phyloP scores from a whole-genome alignment of 257 asterid species.

The Salvia hispanica region DNA sequence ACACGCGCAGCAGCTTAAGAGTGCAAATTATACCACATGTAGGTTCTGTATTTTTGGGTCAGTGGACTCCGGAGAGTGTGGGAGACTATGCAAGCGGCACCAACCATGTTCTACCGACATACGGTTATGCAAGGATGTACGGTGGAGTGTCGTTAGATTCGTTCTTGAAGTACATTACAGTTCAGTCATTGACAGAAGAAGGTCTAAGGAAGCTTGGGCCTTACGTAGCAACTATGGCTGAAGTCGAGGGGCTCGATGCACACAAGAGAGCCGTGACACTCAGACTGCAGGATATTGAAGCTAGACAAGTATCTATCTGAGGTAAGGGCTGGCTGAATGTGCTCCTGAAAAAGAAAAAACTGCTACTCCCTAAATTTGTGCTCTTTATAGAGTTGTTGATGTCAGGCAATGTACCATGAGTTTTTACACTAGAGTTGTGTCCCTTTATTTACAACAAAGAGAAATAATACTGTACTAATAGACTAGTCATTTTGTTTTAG shows the following conservation, averaged over 20 bases:
- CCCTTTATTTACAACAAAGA: background rate
- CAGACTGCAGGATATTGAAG: conserved; percentile 86
- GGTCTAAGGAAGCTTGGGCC: conserved; percentile 91
- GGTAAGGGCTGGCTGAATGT: conserved; percentile 8
- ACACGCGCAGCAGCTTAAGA: conserved; percentile 20
- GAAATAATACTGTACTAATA: too few relatives aligned
- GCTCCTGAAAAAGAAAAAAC: background rate
- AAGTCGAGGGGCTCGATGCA: conserved; percentile 91
- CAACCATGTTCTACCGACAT: conserved; percentile 94
- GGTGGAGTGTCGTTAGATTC: conserved; percentile 89
- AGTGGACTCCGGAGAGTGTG: conserved; percentile 26
- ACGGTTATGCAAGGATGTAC: conserved; percentile 93
- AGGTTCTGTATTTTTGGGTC: conserved; percentile 25
- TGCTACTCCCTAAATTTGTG: background rate
- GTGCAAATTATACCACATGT: background rate
- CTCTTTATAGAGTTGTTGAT: background rate
- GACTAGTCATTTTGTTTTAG: too few relatives aligned
- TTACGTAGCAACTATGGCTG: conserved; percentile 89
- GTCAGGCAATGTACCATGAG: background rate
- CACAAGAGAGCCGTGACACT: conserved; percentile 96
- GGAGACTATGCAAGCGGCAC: conserved; percentile 80
- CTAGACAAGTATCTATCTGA: conserved; percentile 38
- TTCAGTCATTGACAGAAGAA: conserved; percentile 86
- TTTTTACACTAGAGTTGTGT: background rate
- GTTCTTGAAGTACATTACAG: conserved; percentile 83